A percentile compares a stretch with the other conserved stretches of the same genome.
Conservation (phyloP, 2,329 filamentous ascomycete genomes). For the Ascochyta clinopodiicola region DNA sequence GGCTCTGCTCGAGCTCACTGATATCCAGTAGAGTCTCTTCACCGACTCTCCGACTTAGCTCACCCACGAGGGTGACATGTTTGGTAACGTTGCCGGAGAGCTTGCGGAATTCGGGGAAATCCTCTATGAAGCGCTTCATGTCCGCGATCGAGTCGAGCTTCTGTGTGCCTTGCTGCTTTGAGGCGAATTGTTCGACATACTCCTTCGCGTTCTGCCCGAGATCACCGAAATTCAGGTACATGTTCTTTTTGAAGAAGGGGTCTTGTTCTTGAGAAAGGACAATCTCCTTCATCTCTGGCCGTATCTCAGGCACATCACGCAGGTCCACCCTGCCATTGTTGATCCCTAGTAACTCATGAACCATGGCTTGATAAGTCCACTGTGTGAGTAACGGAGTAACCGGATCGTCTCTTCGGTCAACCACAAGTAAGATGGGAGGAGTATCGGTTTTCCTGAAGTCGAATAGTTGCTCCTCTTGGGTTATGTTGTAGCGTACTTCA, state of each 20-base stretch:
- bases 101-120: constrained; percentile 97
- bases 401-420: constrained; percentile 92
- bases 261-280: constrained; percentile 96
- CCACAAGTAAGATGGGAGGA: constrained; percentile 85
- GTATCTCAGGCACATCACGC: constrained; percentile 80
- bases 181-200: constrained; percentile 98
- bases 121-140: constrained; percentile 99
- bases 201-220: constrained; percentile 96
- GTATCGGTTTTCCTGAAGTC: constrained; percentile 96
- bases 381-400: constrained; percentile 93
- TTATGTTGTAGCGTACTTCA: constrained; percentile 90
- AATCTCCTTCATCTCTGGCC: constrained; percentile 89
- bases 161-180: constrained; percentile 93
- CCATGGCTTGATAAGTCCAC: constrained; percentile 99
- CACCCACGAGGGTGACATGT: constrained; percentile 93
- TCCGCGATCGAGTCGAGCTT: constrained; percentile 97
- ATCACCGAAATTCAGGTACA: constrained; percentile 97
- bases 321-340: constrained; percentile 93
- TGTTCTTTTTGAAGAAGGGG: constrained; percentile 98
- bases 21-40: constrained; percentile 91
- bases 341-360: constrained; percentile 93
- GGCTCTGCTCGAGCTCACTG: constrained; percentile 93
- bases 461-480: constrained; percentile 94
- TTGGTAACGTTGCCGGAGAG: constrained; percentile 98
- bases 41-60: constrained; percentile 86